These are phyloP conservation scores for Wilcoxina mikolae DNA, from an alignment of 495 filamentous ascomycete genomes.

Conservation along the genomic window DNA sequence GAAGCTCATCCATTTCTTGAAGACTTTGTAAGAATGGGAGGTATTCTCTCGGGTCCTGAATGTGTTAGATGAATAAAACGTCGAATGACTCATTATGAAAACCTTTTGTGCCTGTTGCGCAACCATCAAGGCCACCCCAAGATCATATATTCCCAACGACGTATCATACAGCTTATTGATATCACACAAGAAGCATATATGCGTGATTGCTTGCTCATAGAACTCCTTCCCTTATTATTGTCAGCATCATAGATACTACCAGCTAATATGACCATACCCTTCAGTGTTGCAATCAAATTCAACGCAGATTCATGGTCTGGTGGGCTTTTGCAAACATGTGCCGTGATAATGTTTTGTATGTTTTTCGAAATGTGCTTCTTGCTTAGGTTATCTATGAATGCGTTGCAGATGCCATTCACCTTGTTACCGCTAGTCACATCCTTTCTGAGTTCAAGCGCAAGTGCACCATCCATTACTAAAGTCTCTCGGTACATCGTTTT, in stretches of 20 bases:
- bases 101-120: constrained; percentile 89
- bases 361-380: constrained; percentile 48
- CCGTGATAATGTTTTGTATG: constrained; percentile 84
- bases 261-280: constrained; percentile 31
- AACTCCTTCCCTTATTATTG: background rate
- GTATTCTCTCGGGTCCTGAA: constrained; percentile 76
- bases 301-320: constrained; percentile 81
- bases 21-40: constrained; percentile 82
- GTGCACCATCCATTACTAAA: constrained; percentile 28
- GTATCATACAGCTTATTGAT: constrained; percentile 85
- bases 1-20: constrained; percentile 51
- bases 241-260: background rate
- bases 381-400: constrained; percentile 51
- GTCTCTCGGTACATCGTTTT: constrained; percentile 90
- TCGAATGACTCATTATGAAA: constrained; percentile 3
- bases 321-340: constrained; percentile 82
- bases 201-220: constrained; percentile 66
- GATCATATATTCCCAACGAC: constrained; percentile 75
- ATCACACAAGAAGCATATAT: constrained; percentile 93
- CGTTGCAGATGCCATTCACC: constrained; percentile 79
- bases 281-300: constrained; percentile 56
- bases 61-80: background rate
- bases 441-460: background rate
- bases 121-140: constrained; percentile 76
- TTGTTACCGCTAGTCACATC: constrained; percentile 37